These are phyloP conservation scores for Gentiana dahurica DNA, from an alignment of 257 asterid genomes.

Conservation along the genomic window DNA sequence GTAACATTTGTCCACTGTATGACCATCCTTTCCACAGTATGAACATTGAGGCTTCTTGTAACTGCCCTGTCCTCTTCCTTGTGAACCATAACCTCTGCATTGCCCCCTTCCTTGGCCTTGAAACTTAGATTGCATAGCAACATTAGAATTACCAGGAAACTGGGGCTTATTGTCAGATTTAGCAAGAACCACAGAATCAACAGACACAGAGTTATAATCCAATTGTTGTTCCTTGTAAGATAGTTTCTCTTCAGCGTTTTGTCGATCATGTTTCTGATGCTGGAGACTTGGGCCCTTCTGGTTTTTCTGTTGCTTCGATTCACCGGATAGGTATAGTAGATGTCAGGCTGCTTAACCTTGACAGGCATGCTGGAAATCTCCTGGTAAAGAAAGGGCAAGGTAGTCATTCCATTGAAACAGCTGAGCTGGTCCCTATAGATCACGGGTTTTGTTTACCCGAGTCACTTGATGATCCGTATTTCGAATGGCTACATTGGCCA, in stretches of 20 bases:
- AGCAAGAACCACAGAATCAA: too few relatives aligned
- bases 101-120: too few relatives aligned
- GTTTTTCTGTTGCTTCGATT: constrained; percentile 68
- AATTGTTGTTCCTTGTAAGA: constrained; percentile 25
- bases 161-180: too few relatives aligned
- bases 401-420: constrained; percentile 32
- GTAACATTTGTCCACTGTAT: too few relatives aligned
- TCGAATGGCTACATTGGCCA: constrained; percentile 97
- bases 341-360: constrained; percentile 76
- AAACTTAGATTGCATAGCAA: too few relatives aligned
- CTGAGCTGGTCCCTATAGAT: constrained; percentile 89
- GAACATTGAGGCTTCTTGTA: too few relatives aligned
- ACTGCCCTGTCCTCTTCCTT: too few relatives aligned
- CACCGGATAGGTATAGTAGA: constrained; percentile 87
- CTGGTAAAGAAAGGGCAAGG: constrained; percentile 56
- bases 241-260: constrained; percentile 78
- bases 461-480: constrained; percentile 87
- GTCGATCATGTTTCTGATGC: constrained; percentile 75
- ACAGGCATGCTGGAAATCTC: constrained; percentile 91
- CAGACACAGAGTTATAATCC: too few relatives aligned
- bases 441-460: constrained; percentile 95
- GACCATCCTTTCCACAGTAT: too few relatives aligned
- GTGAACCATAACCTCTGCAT: too few relatives aligned
- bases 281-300: constrained; percentile 85
- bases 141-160: too few relatives aligned